A percentile compares a stretch with the other conserved stretches of the same genome.
Evolutionary conservation across 345 rosid genomes (phyloP).

Genomic region (Melaleuca quinquenervia): DNA sequence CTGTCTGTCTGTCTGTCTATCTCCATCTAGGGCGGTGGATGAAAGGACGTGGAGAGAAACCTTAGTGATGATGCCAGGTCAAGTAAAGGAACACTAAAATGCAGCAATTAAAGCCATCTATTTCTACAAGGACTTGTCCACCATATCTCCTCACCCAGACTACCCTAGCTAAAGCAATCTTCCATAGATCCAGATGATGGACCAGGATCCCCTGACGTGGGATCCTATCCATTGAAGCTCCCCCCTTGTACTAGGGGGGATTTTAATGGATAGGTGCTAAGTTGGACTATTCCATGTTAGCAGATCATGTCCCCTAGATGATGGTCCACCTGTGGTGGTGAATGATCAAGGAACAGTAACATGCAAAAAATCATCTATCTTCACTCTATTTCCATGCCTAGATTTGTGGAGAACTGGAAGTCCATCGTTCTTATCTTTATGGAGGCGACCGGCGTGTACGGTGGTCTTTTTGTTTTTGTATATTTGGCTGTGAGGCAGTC

Average conservation of each 20-base stretch:
- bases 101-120: background rate
- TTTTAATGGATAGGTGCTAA: background rate
- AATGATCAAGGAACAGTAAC: no score
- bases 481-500: rapidly evolving
- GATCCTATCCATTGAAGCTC: no score
- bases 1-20: no score
- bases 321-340: background rate
- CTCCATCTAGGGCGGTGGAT: no score
- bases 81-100: background rate
- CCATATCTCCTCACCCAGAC: background rate
- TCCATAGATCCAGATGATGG: no score
- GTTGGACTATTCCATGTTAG: no score
- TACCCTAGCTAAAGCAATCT: background rate
- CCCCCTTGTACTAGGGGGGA: rapidly evolving
- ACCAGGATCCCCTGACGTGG: no score
- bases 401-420: rapidly evolving
- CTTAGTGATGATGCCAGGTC: background rate
- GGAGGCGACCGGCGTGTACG: background rate
- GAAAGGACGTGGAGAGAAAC: background rate
- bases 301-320: no score
- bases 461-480: background rate
- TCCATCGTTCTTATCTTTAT: background rate
- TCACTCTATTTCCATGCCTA: rapidly evolving
- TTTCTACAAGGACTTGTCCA: no score
- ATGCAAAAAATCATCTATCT: background rate